phyloP scores from a whole-genome alignment of 441 rosid genomes.

The Populus hybrid region DNA sequence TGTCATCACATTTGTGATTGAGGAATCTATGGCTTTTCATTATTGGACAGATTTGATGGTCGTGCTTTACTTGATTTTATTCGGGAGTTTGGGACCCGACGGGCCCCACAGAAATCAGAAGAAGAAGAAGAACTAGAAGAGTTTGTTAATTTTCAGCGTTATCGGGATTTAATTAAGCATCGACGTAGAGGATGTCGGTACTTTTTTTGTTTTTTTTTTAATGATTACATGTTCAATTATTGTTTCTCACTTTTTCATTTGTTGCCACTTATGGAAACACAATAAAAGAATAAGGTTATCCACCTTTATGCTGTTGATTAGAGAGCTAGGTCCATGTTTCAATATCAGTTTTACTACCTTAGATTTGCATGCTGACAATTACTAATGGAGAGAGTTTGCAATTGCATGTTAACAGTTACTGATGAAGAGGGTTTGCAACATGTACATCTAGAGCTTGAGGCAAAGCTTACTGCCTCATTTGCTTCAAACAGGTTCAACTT shows the following conservation, averaged over 20 bases:
- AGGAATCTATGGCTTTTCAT: not conserved
- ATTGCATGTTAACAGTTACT: slow-evolving; percentile 49
- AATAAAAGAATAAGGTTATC: slow-evolving; percentile 17
- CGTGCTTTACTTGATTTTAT: slow-evolving; percentile 94
- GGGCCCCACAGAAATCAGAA: slow-evolving; percentile 58
- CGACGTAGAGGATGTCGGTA: slow-evolving; percentile 99
- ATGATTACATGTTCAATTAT: slow-evolving; percentile 25
- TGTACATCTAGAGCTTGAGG: slow-evolving; percentile 82
- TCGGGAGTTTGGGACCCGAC: slow-evolving; percentile 48
- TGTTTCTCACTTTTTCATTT: slow-evolving; percentile 14
- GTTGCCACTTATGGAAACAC: slow-evolving; percentile 14
- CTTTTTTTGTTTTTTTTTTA: slow-evolving; percentile 34
- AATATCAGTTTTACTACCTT: slow-evolving; percentile 25
- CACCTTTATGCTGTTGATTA: slow-evolving; percentile 4
- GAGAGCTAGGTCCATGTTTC: slow-evolving; percentile 1
- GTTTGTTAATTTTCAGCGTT: slow-evolving; percentile 99
- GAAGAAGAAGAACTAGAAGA: slow-evolving; percentile 96
- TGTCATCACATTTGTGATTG: not conserved
- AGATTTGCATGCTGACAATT: slow-evolving; percentile 17
- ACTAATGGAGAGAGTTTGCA: slow-evolving; percentile 27
- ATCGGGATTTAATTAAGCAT: slow-evolving; percentile 99
- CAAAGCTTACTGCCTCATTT: slow-evolving; percentile 64
- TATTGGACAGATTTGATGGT: slow-evolving; percentile 70
- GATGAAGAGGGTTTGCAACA: slow-evolving; percentile 87
- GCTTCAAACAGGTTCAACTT: slow-evolving; percentile 44